Evolutionary conservation across 2,329 filamentous ascomycete species (phyloP), one percentile per base, ranked within the genome.

Genomic region (Cytospora mali): DNA sequence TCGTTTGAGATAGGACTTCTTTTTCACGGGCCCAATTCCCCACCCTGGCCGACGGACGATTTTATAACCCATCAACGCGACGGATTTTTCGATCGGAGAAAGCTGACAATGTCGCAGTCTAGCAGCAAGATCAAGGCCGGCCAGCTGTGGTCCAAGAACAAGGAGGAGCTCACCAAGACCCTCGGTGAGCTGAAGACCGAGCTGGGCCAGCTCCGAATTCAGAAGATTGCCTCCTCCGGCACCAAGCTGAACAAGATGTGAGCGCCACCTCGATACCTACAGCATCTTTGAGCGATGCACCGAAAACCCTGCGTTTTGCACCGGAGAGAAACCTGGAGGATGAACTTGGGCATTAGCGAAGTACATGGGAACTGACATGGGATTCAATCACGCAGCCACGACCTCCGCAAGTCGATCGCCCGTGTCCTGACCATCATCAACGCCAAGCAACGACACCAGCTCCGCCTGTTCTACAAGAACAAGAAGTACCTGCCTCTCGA

Each of bases 401-500:
- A 99, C 81, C 87, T 99, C 80, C 93, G 95, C 87, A 99, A 99
- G 88, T 97, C 93, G 71, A 97, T 99, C 82, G 96, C 95, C 77
- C 93, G 94, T 78, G 92, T 97, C 82, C 89, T 99, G 75, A 99
- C 95, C 81, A 88, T 99, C 85, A 97, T 99, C 89, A 99, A 98
- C 88, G 90, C 93, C 83, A 98, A 96, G 88, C 95, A 99, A 87
- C 91, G 96, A 80, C 86, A 92, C 72, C 93, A 98, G 85, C 92
- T 99, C 76, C 93, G 93, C 75, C 87, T 98, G 72, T 98, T 98
- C 91, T 99, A 99, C 89, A 96, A 97, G 88, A 91, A 90, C 89
- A 98, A 98, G 92, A 98, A 97, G 88, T 97, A 97, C 88, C 84
- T 93, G 70, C 95, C 95, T 70, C 92, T 99, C 79, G 96, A 99